Evolutionary conservation across 441 rosid species (phyloP), one percentile per base, ranked within the genome.

Genomic region (Pelargonium citronellum): DNA sequence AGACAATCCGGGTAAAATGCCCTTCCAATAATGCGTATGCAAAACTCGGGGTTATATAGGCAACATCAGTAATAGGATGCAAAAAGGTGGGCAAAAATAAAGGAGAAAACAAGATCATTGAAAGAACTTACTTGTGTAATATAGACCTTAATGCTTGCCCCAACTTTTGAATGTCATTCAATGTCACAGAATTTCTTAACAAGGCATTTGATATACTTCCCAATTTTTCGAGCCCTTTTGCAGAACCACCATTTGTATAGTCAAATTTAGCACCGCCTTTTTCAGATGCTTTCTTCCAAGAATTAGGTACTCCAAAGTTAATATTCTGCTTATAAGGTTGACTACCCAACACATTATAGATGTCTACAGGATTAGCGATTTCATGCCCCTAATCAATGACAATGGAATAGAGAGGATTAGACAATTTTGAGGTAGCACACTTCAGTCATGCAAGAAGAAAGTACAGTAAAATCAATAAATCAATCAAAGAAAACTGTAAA

Each of bases 61-160:
- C 17, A 13, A 12, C 5, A n/a, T 11, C 4, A 55, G 7, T 55
- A 19, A 55, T 5, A 55, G 17, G 19, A 55, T n/a, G 61, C 12
- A 11, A 10, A 4, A 49, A 49, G 57, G 57, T 10, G 63, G 63
- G 10, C n/a, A 47, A 47, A 47, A 16, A 49, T 19, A 12, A 17
- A 16, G 24, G 19, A 41, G 27, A 73, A 27, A n/a, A 75, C 53
- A 30, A 60, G 71, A 17, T 24, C 8, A n/a, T n/a, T 47, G 24
- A 7, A 11, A 39, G 16, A 44, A 67, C 98, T 85, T 85, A 91
- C 99, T 79, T 92, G 80, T 82, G 51, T 43, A 95, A 81, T 74
- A 95, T 88, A 24, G 67, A 78, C 82, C 82, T 81, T 66, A 88
- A 61, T 5, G 77, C 51, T 37, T 63, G 81, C 12, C 88, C 83